phyloP scores from a whole-genome alignment of 331 rosid species.

The Telfairia occidentalis region DNA sequence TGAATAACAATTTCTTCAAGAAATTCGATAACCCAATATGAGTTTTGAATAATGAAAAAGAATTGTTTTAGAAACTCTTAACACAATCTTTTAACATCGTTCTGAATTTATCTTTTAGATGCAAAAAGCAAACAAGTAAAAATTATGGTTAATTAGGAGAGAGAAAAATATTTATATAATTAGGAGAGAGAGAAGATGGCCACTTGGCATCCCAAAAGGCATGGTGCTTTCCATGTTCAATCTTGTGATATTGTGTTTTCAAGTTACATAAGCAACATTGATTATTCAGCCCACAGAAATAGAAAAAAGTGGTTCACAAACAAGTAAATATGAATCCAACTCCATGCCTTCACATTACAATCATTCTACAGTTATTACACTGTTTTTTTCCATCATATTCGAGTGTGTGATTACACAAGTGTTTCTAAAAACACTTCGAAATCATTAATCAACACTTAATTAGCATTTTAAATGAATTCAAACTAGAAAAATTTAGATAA shows the following conservation, averaged over 20 bases:
- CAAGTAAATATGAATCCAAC: not conserved
- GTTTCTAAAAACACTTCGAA: not conserved
- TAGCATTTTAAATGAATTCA: not conserved
- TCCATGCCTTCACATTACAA: not conserved
- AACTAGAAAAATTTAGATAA: too few relatives aligned
- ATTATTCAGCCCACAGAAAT: constrained; percentile 5
- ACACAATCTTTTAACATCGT: not conserved
- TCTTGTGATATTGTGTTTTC: not conserved
- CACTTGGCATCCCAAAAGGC: not conserved
- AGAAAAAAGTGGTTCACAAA: not conserved
- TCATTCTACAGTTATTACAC: not conserved
- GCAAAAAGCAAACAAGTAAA: not conserved
- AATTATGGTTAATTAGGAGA: not conserved
- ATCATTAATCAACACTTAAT: not conserved
- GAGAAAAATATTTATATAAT: not conserved
- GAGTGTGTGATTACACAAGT: not conserved
- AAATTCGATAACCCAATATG: not conserved
- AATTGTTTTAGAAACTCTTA: not conserved
- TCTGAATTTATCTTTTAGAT: too few relatives aligned
- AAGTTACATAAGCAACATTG: not conserved
- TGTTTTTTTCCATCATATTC: not conserved
- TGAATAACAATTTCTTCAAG: too few relatives aligned
- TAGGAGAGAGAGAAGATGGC: not conserved
- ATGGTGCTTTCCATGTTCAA: constrained; percentile 8
- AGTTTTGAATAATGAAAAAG: not conserved